phyloP scores from a whole-genome alignment of 345 rosid genomes.

The Linum tenue region DNA sequence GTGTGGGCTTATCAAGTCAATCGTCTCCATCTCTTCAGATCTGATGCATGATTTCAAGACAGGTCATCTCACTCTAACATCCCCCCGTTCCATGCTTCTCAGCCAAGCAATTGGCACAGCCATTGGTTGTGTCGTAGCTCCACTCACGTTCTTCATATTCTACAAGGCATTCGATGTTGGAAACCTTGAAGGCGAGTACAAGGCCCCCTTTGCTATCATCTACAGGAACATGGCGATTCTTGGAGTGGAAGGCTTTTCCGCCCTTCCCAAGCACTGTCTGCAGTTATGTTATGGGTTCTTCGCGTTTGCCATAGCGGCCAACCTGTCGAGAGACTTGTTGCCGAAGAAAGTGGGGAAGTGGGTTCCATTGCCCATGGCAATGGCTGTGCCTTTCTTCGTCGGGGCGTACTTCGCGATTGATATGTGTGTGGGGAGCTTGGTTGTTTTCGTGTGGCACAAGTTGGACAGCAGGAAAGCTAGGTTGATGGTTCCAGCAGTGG shows the following conservation, averaged over 20 bases:
- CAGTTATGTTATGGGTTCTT: slow-evolving; percentile 87
- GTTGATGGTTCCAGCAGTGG: slow-evolving; percentile 74
- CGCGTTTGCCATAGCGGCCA: slow-evolving; percentile 56
- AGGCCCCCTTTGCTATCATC: slow-evolving; percentile 85
- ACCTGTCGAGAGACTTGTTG: slow-evolving; percentile 47
- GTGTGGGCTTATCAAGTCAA: slow-evolving; percentile 82
- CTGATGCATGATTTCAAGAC: slow-evolving; percentile 97
- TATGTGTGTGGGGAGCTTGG: slow-evolving; percentile 18
- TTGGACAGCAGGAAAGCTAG: slow-evolving; percentile 31
- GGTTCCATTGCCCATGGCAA: slow-evolving; percentile 91
- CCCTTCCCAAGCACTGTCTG: slow-evolving; percentile 71
- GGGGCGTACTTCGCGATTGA: slow-evolving; percentile 35
- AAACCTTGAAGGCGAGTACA: slow-evolving; percentile 81
- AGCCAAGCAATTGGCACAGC: slow-evolving; percentile 83
- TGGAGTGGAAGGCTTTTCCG: slow-evolving; percentile 90
- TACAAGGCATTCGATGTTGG: slow-evolving; percentile 89
- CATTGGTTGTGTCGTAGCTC: slow-evolving; percentile 81
- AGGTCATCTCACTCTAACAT: slow-evolving; percentile 78
- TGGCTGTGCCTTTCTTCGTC: slow-evolving; percentile 92
- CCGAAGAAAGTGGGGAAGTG: slow-evolving; percentile 50
- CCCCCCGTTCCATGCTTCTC: slow-evolving; percentile 80
- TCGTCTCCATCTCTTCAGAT: slow-evolving; percentile 76
- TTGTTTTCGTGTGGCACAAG: slow-evolving; percentile 24
- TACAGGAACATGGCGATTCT: slow-evolving; percentile 92
- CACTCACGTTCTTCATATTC: slow-evolving; percentile 73